Conservation (phyloP, 208 protist species). For the Blechomonas ayalai region DNA sequence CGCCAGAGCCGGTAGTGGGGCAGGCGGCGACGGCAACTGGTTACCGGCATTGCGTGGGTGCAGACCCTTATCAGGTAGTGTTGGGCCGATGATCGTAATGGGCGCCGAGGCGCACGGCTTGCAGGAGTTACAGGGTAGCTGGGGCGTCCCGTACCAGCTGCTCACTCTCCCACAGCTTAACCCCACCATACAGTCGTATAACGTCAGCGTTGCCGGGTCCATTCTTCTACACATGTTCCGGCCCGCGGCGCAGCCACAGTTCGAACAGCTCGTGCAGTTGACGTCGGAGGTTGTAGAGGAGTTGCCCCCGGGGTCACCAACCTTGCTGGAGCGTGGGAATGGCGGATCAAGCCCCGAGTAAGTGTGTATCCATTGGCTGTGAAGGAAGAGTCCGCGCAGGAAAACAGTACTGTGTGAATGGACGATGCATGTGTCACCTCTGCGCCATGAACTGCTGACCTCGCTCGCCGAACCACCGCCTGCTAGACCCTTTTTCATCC, state of each 20-base stretch:
- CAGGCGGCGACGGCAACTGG: not conserved
- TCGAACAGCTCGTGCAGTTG: constrained; percentile 14
- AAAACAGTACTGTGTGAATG: too few species aligned
- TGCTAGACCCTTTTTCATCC: constrained; percentile 8
- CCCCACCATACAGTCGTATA: constrained; percentile 59
- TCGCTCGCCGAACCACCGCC: too few species aligned
- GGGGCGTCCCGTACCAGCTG: constrained; percentile 45
- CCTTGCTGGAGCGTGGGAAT: too few species aligned
- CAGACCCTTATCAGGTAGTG: constrained; percentile 6
- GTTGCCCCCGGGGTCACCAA: too few species aligned
- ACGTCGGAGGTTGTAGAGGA: too few species aligned
- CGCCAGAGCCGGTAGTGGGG: not conserved
- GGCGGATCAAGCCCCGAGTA: too few species aligned
- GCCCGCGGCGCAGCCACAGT: constrained; percentile 35
- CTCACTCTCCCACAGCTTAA: constrained; percentile 71
- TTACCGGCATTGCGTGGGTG: too few species aligned
- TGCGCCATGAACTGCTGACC: too few species aligned
- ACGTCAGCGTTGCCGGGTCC: constrained; percentile 75
- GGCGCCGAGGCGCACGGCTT: constrained; percentile 75
- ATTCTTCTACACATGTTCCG: constrained; percentile 69
- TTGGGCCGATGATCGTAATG: constrained; percentile 67
- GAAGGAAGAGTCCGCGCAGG: too few species aligned
- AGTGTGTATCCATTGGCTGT: too few species aligned
- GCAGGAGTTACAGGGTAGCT: constrained; percentile 31
- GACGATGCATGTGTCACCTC: too few species aligned